Base-by-base conservation (phyloP, 805 yeast species). In the Lipomyces sp. region DNA sequence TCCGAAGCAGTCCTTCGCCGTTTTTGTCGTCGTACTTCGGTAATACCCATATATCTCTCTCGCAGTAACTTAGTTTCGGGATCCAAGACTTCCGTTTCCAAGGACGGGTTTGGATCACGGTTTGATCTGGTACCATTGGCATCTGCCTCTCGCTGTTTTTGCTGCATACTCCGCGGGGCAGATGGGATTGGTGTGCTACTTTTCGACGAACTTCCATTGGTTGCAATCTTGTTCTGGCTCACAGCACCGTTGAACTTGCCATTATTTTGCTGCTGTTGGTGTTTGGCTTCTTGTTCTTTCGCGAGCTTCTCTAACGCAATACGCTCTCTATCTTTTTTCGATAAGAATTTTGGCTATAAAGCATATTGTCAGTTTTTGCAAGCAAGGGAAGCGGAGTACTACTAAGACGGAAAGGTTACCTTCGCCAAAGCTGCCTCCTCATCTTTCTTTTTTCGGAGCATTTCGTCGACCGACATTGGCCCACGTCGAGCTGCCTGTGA, bases 291-390 rank as follows among this genome's bases (percentile, higher is more conserved):
- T 8, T 18, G 34, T n/a, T 69, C 64, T 33, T 65, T 32, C 8
- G 53, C 64, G 39, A 71, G 67, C 48, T 72, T 71, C 62, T 74
- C 72, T 48, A 65, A 24, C 5, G 80, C 77, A 29, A 80, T 69
- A 59, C 77, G 75, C 29, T 76, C 77, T 53, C 89, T 76, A 64
- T 83, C 81, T n/a, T 73, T 75, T 71, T 81, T 84, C 8, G 85
- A 77, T 6, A 86, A 71, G 72, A 85, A 86, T 64, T 73, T 75
- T 1, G 84, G 84, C 67, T 77, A 7, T 42, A 42, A 6, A 63
- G 29, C 8, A 29, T 56, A n/a, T 59, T 24, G 67, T 61, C 53
- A 18, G 33, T 48, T 10, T 11, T 33, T 32, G 13, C 1, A 30
- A 13, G 29, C 29, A 6, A 54, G 15, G 33, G 10, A 3, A 7